Conservation (phyloP, 768 basidiomycete genomes). For the Collybia mongolica region DNA sequence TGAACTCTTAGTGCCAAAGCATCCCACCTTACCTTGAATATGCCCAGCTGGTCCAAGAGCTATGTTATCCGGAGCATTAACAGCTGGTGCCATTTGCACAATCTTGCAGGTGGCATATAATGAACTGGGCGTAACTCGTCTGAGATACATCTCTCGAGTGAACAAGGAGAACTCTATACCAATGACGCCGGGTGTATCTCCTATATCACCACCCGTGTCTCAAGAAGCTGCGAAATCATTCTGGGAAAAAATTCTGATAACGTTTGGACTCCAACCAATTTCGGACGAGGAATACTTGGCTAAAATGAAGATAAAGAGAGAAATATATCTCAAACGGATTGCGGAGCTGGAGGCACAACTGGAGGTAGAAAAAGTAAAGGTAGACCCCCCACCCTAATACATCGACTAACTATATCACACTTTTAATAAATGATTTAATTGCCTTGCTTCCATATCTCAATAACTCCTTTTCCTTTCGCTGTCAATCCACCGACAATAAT, state of each 20-base stretch:
- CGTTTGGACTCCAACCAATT: slow-evolving; percentile 53
- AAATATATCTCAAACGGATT: slow-evolving; percentile 54
- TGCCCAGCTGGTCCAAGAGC: slow-evolving; percentile 61
- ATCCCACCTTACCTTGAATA: slow-evolving; percentile 2
- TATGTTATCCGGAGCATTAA: slow-evolving; percentile 56
- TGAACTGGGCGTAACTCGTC: slow-evolving; percentile 57
- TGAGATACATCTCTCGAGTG: slow-evolving; percentile 53
- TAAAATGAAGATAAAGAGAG: slow-evolving; percentile 56
- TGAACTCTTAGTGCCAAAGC: not conserved
- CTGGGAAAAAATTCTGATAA: slow-evolving; percentile 37
- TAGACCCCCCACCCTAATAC: not conserved
- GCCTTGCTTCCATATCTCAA: slow-evolving; percentile 56
- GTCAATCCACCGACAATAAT: slow-evolving; percentile 64
- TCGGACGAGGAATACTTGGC: slow-evolving; percentile 74
- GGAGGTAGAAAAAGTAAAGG: slow-evolving; percentile 29
- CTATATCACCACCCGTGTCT: slow-evolving; percentile 3
- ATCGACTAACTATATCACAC: not conserved
- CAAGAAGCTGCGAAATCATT: slow-evolving; percentile 16
- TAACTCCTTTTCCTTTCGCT: slow-evolving; percentile 54
- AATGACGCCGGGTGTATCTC: slow-evolving; percentile 10
- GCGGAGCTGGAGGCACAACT: slow-evolving; percentile 50
- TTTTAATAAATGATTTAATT: slow-evolving; percentile 14
- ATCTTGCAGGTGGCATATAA: slow-evolving; percentile 71
- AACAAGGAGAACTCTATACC: slow-evolving; percentile 10
- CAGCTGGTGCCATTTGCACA: slow-evolving; percentile 56